These are phyloP conservation scores for Scedosporium apiospermum DNA, from an alignment of 2,329 filamentous ascomycete genomes.

Conservation along the genomic window DNA sequence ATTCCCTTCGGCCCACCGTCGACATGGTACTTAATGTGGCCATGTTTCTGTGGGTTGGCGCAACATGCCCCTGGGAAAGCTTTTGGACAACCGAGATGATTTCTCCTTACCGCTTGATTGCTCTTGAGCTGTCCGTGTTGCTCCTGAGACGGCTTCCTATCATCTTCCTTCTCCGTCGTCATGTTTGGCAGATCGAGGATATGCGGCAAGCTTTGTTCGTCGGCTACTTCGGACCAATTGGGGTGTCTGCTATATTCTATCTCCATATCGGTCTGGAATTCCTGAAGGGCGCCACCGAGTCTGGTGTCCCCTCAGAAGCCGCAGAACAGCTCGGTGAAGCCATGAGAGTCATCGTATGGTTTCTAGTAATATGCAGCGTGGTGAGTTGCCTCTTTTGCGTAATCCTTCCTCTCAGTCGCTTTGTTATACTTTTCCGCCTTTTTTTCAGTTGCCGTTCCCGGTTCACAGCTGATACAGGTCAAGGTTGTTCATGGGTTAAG, in stretches of 20 bases:
- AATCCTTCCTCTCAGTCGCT: no score
- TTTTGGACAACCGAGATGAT: conserved; percentile 62
- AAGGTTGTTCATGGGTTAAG: no score
- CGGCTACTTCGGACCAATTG: conserved; percentile 88
- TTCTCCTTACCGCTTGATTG: conserved; percentile 62
- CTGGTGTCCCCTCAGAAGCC: no score
- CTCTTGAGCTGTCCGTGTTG: conserved; percentile 66
- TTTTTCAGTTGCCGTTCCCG: no score
- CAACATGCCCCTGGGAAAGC: conserved; percentile 68
- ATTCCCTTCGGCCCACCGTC: conserved; percentile 86
- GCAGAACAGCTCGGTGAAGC: no score
- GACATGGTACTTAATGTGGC: conserved; percentile 89
- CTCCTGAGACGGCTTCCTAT: conserved; percentile 70
- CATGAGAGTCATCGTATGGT: no score
- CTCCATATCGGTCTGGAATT: conserved; percentile 75
- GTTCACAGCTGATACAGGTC: no score
- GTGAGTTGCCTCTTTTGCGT: no score
- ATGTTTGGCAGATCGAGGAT: conserved; percentile 71
- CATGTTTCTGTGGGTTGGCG: conserved; percentile 87
- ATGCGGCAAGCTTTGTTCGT: conserved; percentile 71
- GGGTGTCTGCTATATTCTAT: conserved; percentile 85
- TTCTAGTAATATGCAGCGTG: no score
- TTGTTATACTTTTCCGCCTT: no score
- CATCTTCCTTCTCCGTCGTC: conserved; percentile 62
- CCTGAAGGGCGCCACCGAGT: conserved; percentile 26